Conservation (phyloP, 1,284 basidiomycete species). For the Leccinum discolor region DNA sequence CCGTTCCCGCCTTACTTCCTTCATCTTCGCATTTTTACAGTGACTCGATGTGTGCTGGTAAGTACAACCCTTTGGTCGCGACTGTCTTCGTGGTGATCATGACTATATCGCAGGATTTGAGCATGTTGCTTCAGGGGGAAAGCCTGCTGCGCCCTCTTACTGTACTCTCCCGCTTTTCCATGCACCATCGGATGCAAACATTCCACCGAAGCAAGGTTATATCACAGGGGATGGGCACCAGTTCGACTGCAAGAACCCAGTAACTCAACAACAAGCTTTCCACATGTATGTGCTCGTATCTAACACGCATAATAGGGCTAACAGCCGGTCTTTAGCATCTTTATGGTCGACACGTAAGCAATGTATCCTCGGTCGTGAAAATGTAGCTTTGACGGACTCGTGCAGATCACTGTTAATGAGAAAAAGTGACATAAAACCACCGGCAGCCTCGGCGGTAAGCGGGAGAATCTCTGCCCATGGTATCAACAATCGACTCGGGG, state of each 20-base stretch:
- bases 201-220: constrained; percentile 40
- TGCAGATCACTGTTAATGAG: constrained; percentile 55
- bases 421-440: constrained; percentile 39
- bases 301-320: not conserved
- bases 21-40: not conserved
- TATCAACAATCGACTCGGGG: constrained; percentile 52
- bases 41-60: constrained; percentile 52
- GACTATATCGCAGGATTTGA: constrained; percentile 28
- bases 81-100: not conserved
- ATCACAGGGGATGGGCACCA: constrained; percentile 48
- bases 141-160: constrained; percentile 48
- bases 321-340: constrained; percentile 40
- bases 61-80: not conserved
- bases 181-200: constrained; percentile 33
- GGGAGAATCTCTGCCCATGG: constrained; percentile 1
- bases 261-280: constrained; percentile 49
- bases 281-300: constrained; percentile 49
- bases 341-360: constrained; percentile 50
- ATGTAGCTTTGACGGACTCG: not conserved
- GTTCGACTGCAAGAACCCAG: constrained; percentile 56
- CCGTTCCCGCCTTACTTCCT: not conserved
- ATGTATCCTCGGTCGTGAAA: not conserved
- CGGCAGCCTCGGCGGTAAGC: constrained; percentile 40
- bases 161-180: constrained; percentile 60
- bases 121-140: constrained; percentile 43